phyloP scores from a whole-genome alignment of 345 rosid genomes.

The Physaria fendleri region DNA sequence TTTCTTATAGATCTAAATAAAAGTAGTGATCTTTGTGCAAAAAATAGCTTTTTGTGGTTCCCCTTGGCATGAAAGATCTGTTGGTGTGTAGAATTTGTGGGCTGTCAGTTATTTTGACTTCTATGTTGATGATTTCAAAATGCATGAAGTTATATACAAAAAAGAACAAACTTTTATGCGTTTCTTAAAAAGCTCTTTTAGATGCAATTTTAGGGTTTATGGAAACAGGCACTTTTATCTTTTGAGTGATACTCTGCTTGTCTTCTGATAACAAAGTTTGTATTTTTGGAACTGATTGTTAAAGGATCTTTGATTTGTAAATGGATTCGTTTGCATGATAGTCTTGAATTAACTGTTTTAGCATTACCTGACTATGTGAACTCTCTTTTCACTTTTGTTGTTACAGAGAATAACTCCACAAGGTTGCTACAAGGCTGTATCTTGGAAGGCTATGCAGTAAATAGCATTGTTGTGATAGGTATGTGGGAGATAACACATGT shows the following conservation, averaged over 20 bases:
- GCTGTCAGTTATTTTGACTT: neutral
- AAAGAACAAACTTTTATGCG: neutral
- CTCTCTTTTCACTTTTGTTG: neutral
- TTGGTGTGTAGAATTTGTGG: neutral
- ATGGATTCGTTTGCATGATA: neutral
- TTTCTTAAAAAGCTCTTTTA: neutral
- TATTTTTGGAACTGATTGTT: neutral
- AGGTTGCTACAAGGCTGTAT: too few relatives aligned
- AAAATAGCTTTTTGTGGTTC: neutral
- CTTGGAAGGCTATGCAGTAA: neutral
- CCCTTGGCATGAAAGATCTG: neutral
- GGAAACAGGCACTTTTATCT: neutral
- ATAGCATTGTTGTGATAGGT: slow-evolving; percentile 10
- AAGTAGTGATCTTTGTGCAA: too few relatives aligned
- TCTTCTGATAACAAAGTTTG: neutral
- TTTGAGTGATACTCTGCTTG: neutral
- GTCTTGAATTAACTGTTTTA: neutral
- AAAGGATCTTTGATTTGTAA: neutral
- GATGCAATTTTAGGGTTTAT: neutral
- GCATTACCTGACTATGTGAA: neutral
- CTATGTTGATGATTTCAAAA: neutral
- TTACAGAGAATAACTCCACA: neutral
- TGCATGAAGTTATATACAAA: neutral
- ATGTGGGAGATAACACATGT: neutral
- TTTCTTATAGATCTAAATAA: neutral